A percentile compares a stretch with the other conserved stretches of the same genome.
These are phyloP conservation scores for Blumeria hordei DNA, from an alignment of 2,329 filamentous ascomycete species.

Conservation along the genomic window DNA sequence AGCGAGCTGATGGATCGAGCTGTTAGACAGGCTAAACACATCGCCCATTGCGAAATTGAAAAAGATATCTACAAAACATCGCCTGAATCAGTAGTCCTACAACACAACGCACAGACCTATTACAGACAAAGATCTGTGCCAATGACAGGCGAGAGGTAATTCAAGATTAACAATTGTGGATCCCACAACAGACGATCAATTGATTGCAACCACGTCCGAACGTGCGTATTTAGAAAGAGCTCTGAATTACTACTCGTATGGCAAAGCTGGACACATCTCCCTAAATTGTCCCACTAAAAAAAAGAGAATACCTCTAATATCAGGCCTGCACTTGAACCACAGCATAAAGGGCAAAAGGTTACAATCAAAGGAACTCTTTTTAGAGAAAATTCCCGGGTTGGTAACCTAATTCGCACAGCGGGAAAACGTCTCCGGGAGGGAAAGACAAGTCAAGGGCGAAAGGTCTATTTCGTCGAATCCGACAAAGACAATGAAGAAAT, in stretches of 20 bases:
- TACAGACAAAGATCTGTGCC: background rate
- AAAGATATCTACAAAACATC: background rate
- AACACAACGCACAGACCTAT: background rate
- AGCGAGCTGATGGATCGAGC: background rate
- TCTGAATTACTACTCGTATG: background rate
- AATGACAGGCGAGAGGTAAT: no score
- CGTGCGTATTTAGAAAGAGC: background rate
- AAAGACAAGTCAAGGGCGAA: background rate
- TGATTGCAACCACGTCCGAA: background rate
- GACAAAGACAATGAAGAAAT: background rate
- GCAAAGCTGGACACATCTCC: background rate
- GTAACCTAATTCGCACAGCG: background rate
- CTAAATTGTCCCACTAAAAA: background rate
- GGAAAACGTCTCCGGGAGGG: background rate
- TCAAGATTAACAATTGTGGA: background rate
- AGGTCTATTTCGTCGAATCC: background rate
- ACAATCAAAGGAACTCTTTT: background rate
- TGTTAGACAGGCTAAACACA: background rate
- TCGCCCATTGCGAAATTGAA: background rate
- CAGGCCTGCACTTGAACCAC: no score
- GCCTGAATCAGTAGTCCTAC: background rate
- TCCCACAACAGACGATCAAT: background rate
- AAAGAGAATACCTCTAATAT: background rate
- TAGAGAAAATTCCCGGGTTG: background rate
- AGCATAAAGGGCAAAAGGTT: background rate